Base-by-base conservation (phyloP, 202 grass and related monocot species). In the Saccharum hybrid region DNA sequence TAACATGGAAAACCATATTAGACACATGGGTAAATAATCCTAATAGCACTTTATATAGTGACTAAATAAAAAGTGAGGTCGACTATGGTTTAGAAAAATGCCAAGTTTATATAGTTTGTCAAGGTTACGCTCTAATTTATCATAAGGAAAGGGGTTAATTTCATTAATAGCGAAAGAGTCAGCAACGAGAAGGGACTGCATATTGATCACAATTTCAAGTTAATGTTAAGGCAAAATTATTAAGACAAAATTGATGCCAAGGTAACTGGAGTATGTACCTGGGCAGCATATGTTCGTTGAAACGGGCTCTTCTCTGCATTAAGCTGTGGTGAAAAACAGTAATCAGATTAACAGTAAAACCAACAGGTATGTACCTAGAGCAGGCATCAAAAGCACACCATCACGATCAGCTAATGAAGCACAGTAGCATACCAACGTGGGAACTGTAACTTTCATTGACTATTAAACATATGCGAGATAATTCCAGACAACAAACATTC, bases 241-340 rank as follows among this genome's bases (percentile, higher is more conserved):
- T 66, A 40, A 87, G 4, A 80, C 4, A 16, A 73, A 42, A 80
- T 19, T 33, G 68, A 82, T 28, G 49, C 40, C 11, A 65, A 85
- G 1, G 49, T 23, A 67, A 54, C 71, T 16, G 51, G 69, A 52
- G 6, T 71, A 72, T 40, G 76, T 85, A 98, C 93, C 96, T 99
- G 96, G 16, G 84, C 72, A 75, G 96, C 96, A 56, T 90, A 99
- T 4, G 93, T 99, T 39, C 96, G 81, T 75, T 99, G 93, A 85
- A 99, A 99, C 5, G 96, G 93, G 80, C 96, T 99, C 81, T 99
- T 99, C 73, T 96, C 93, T 72, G 96, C 85, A 88, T 96, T 99
- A 79, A 99, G 92, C 92, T 90, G 92, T 68, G 76, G 40, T 3
- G 3, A 22, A 54, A 49, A 65, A 78, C 1, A 23, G 62, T 56